Base-by-base conservation (phyloP, 2,329 filamentous ascomycete species). In the Neonectria sp. region DNA sequence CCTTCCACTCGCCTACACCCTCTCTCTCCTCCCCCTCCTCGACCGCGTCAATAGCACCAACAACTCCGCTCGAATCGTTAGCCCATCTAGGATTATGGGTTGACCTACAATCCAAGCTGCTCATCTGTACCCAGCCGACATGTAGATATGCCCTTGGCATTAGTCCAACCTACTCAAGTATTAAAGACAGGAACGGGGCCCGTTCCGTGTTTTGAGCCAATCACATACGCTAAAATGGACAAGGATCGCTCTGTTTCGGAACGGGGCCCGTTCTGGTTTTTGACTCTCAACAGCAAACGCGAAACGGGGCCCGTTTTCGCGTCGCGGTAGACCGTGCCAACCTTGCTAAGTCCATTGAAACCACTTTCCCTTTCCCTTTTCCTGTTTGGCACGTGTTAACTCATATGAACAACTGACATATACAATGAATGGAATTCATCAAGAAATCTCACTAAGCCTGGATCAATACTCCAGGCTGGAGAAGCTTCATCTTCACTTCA, bases 141-240 rank as follows among this genome's bases (percentile, higher is more conserved):
- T n/a, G n/a, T n/a, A n/a, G n/a, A n/a, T n/a, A n/a, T n/a, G n/a
- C n/a, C n/a, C n/a, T n/a, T n/a, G n/a, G n/a, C n/a, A n/a, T n/a
- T n/a, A n/a, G n/a, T n/a, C n/a, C n/a, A 29, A 29, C 35, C 49
- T 33, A 53, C 49, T 53, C 49, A 53, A 53, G 49, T 17, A 53
- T 53, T 53, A 53, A 33, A 53, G 27, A 53, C 40, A 21, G 49
- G 31, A 53, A 31, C 27, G 49, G 31, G 27, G 25, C 49, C 49
- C 49, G 24, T 33, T 53, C 31, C 17, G 25, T 11, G 25, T 53
- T 31, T 53, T 53, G 24, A 25, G 9, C 49, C 49, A 53, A 53
- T 53, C 49, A 53, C 17, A 53, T 53, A 31, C 31, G 6, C 17
- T n/a, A n/a, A n/a, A n/a, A n/a, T n/a, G n/a, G n/a, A 53, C 49